Base-by-base conservation (phyloP, 495 filamentous ascomycete genomes). In the Corynascus novoguineensis region DNA sequence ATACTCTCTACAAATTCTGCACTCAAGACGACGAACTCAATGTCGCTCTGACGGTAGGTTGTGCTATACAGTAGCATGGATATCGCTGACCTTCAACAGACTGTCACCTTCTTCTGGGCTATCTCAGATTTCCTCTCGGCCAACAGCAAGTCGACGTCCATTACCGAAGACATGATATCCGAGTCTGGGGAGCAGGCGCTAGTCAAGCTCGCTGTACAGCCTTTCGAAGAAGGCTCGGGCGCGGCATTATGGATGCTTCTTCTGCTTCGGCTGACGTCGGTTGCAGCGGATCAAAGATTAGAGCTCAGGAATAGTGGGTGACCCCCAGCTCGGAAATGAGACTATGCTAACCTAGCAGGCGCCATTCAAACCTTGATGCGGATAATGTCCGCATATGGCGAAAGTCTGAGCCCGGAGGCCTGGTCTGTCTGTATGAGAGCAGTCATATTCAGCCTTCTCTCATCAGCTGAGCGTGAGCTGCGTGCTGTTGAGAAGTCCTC, bases 21-120 rank as follows among this genome's bases (percentile, higher is more conserved):
- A 82, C 83, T 2, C 92, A 97, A 67, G 78, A 83, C 35, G 87
- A 95, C 60, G 93, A 97, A 69, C 81, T 98, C 52, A 98, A 98
- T 62, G 95, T 97, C 54, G 95, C 92, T 0, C 75, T 98, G 15
- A 97, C 95, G 15, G 86, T 86, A 73, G 69, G 80, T 63, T 0
- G 8, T 31, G 14, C 21, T 24, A 0, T 7, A 22, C 1, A 12
- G 14, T 4, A 0, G 1, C 17, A 44, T 5, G n/a, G 2, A 24
- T 24, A 21, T 1, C 42, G 34, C 71, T 72, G 53, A 75, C 65
- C 22, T 48, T 17, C 15, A 59, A 27, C 55, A 86, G 81, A 92
- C 90, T 1, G 86, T 93, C 11, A 95, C 92, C 0, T 95, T 95
- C 64, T 96, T 95, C 72, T 96, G 90, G 87, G 90, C 90, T 59